Conservation (phyloP, 2,329 filamentous ascomycete genomes). For the Ophiostoma sp. region DNA sequence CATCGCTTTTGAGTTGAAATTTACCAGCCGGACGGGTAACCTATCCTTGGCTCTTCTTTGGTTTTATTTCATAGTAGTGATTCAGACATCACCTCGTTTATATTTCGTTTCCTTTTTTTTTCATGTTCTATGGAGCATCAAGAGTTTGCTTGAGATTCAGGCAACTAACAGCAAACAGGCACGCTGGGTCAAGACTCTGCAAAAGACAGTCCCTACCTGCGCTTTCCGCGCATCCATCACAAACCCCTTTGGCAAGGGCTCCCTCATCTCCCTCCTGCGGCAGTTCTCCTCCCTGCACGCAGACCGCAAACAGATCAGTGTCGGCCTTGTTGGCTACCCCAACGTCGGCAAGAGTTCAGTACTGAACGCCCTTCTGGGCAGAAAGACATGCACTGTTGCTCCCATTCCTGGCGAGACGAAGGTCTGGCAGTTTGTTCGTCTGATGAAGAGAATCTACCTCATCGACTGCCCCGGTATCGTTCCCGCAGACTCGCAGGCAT, state of each 20-base stretch:
- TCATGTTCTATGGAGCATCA: constrained; percentile 28
- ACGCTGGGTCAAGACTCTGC: constrained; percentile 82
- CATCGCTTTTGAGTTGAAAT: constrained; percentile 97
- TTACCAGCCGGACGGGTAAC: constrained; percentile 48
- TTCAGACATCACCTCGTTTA: constrained; percentile 58
- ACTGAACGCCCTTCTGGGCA: constrained; percentile 88
- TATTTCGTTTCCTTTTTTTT: constrained; percentile 22
- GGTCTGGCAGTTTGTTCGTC: constrained; percentile 45
- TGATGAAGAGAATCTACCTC: constrained; percentile 74
- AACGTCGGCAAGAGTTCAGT: constrained; percentile 96
- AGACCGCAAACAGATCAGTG: constrained; percentile 69
- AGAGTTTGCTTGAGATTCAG: constrained; percentile 3
- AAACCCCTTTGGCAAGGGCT: constrained; percentile 95
- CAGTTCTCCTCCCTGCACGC: constrained; percentile 74
- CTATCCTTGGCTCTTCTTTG: constrained; percentile 36
- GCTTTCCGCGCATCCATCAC: constrained; percentile 93
- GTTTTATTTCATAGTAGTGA: constrained; percentile 93
- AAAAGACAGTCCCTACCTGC: constrained; percentile 86
- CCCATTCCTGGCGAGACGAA: constrained; percentile 93
- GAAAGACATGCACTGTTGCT: constrained; percentile 88
- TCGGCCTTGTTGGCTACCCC: constrained; percentile 74
- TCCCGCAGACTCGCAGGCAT: constrained; percentile 77
- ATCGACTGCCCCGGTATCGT: constrained; percentile 98
- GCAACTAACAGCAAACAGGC: constrained; percentile 51
- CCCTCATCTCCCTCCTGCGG: constrained; percentile 80